Base-by-base conservation (phyloP, 345 rosid genomes). In the Gossypium turneri region DNA sequence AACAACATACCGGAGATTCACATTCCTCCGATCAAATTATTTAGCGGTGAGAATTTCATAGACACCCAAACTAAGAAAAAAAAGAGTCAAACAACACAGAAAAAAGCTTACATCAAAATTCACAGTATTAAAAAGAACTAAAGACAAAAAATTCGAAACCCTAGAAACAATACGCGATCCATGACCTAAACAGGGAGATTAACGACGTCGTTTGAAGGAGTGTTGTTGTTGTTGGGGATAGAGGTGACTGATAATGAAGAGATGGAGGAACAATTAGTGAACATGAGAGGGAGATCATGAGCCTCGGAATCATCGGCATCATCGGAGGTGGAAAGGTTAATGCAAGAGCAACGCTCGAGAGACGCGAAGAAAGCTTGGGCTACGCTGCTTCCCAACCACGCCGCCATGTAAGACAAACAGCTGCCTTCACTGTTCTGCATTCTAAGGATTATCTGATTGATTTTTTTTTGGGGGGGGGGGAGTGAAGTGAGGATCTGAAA, bases 331-430 rank as follows among this genome's bases (percentile, higher is more conserved):
- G 84, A 77, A 44, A 85, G 86, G 50, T 85, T 79, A 73, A 85
- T 85, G 79, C 88, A 85, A 44, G 86, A 81, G 61, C 88, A 85
- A 9, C 83, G 83, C 52, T 85, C 86, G 27, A 85, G 81, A 76
- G 88, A 85, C 44, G 85, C 79, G 83, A 85, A 85, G 77, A 85
- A 85, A 51, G 88, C 88, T 51, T 78, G 57, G 9, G 83, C 88
- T 29, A 85, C 86, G 81, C 82, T 85, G 13, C 83, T 79, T n/a
- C 88, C 86, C 29, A 85, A 73, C 88, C 88, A 85, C 80, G 55
- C 61, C 65, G 67, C 85, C 85, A 74, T 79, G 80, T 76, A 78
- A 25, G 88, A 80, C 78, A 83, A 71, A 77, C 75, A 80, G 24
- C 56, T 66, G 34, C 81, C 69, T n/a, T 74, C 79, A 56, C 62